Evolutionary conservation across 208 protist species (phyloP).

Genomic region (Crithidia expoeki): DNA sequence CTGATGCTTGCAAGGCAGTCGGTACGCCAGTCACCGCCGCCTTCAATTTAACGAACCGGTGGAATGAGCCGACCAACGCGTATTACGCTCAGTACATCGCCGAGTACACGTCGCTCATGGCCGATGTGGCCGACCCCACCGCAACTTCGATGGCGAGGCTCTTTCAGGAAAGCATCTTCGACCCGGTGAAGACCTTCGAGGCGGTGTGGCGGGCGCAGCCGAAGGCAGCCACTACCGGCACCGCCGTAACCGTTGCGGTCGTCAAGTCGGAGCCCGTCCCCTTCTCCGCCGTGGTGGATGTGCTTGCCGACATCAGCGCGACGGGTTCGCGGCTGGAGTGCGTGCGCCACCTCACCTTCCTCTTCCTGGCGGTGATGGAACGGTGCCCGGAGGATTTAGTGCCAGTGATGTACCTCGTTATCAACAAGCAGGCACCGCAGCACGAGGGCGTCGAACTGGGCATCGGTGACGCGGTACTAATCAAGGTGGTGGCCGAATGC

Average conservation of each 20-base stretch:
- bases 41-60: conserved; percentile 1
- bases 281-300: conserved; percentile 79
- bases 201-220: conserved; percentile 53
- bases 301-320: conserved; percentile 83
- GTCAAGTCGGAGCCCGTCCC: conserved; percentile 44
- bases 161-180: conserved; percentile 51
- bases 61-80: conserved; percentile 23
- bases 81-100: conserved; percentile 28
- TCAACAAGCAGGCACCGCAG: conserved; percentile 96
- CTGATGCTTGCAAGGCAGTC: background rate
- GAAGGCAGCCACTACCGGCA: background rate
- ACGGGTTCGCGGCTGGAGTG: conserved; percentile 89
- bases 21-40: background rate
- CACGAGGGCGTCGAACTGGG: conserved; percentile 98
- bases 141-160: conserved; percentile 84
- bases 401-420: conserved; percentile 91
- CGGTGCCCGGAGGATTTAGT: conserved; percentile 90
- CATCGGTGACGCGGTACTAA: conserved; percentile 96
- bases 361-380: conserved; percentile 87
- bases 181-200: conserved; percentile 37
- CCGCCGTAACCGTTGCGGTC: background rate
- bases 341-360: conserved; percentile 80
- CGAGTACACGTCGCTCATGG: conserved; percentile 33
- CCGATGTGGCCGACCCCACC: conserved; percentile 35
- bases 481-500: conserved; percentile 95